Percentiles rank a stretch among this genome's conserved stretches.
phyloP scores from a whole-genome alignment of 805 yeast genomes.

The Nakazawaea anatomiae region DNA sequence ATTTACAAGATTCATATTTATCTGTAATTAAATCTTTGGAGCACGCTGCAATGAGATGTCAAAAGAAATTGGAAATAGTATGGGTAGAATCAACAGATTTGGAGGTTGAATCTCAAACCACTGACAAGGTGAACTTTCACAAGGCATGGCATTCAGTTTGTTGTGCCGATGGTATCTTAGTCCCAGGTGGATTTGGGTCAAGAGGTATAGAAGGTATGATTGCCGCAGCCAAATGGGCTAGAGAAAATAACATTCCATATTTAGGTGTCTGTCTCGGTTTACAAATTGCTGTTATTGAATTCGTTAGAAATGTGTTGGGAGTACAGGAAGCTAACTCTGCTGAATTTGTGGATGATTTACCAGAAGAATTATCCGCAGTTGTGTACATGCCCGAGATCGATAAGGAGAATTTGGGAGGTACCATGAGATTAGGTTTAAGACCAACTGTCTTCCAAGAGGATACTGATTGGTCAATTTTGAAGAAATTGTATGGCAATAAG shows the following conservation, averaged over 20 bases:
- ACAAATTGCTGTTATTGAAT: slow-evolving; percentile 95
- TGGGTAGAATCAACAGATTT: slow-evolving; percentile 96
- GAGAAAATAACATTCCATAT: slow-evolving; percentile 90
- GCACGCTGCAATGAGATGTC: slow-evolving; percentile 89
- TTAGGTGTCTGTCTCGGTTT: slow-evolving; percentile 96
- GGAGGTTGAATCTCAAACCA: slow-evolving; percentile 63
- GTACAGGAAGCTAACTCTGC: slow-evolving; percentile 65
- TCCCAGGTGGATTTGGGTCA: slow-evolving; percentile 97
- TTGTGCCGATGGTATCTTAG: slow-evolving; percentile 92
- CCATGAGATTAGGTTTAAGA: slow-evolving; percentile 97
- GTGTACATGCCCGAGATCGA: slow-evolving; percentile 99
- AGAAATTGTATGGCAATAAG: slow-evolving; percentile 71
- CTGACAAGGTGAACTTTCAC: slow-evolving; percentile 74
- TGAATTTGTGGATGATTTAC: slow-evolving; percentile 67
- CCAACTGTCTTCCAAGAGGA: slow-evolving; percentile 73
- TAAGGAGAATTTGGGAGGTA: slow-evolving; percentile 94
- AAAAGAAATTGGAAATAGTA: slow-evolving; percentile 75
- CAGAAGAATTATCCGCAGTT: slow-evolving; percentile 66
- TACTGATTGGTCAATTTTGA: slow-evolving; percentile 63
- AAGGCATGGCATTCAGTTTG: slow-evolving; percentile 93
- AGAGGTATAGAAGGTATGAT: slow-evolving; percentile 99
- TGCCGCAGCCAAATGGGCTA: slow-evolving; percentile 96
- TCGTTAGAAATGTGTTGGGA: slow-evolving; percentile 75
- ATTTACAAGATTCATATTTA: slow-evolving; percentile 89
- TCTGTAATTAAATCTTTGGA: slow-evolving; percentile 94